A percentile compares a stretch with the other conserved stretches of the same genome.
Evolutionary conservation across 2,329 filamentous ascomycete species (phyloP).

Genomic region (Coniochaeta sp.): DNA sequence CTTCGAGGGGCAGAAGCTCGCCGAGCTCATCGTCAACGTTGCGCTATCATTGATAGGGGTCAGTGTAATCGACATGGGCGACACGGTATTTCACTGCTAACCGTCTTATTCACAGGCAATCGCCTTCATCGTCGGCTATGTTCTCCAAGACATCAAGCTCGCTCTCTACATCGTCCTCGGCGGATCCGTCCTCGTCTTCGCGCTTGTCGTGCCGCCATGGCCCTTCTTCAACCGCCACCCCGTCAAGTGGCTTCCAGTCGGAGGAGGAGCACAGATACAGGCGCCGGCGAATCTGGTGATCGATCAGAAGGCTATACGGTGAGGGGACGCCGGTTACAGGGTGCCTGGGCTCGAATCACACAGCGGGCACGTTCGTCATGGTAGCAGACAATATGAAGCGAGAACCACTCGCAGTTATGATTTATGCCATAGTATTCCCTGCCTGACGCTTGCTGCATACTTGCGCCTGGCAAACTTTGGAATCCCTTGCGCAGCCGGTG

Average conservation of each 20-base stretch:
- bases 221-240: constrained; percentile 85
- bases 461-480: background rate
- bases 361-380: background rate
- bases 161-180: constrained; percentile 76
- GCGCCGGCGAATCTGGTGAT: constrained; percentile 41
- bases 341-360: background rate
- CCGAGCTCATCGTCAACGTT: constrained; percentile 70
- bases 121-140: constrained; percentile 75
- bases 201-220: constrained; percentile 86
- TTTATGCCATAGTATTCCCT: background rate
- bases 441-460: background rate
- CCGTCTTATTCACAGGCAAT: constrained; percentile 46
- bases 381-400: background rate
- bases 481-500: background rate
- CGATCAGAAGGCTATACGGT: constrained; percentile 40
- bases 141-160: constrained; percentile 78
- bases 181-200: constrained; percentile 72
- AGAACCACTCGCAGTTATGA: background rate
- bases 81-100: constrained; percentile 13
- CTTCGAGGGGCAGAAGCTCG: constrained; percentile 73
- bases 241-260: constrained; percentile 71
- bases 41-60: constrained; percentile 70
- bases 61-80: constrained; percentile 26
- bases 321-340: background rate
- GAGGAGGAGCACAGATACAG: constrained; percentile 35